A percentile compares a stretch with the other conserved stretches of the same genome.
phyloP scores from a whole-genome alignment of 345 rosid genomes.

The Lepidium aucheri region DNA sequence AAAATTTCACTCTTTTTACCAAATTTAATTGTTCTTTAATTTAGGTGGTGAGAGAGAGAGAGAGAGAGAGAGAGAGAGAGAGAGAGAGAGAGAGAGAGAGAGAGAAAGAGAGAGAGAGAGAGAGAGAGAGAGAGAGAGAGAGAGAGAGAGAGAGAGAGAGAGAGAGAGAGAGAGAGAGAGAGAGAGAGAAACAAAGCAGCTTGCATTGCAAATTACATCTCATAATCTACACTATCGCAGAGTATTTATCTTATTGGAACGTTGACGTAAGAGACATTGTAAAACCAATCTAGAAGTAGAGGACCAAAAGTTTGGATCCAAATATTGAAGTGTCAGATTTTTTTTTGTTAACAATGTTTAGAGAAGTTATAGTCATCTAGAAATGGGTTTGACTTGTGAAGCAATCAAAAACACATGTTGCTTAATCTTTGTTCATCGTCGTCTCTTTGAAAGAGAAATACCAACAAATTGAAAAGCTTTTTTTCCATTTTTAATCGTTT shows the following conservation, averaged over 20 bases:
- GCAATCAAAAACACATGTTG: conserved; percentile 20
- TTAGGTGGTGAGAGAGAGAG: conserved; percentile 1
- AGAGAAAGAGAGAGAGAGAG: too few relatives aligned
- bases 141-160: too few relatives aligned
- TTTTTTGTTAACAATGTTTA: not conserved
- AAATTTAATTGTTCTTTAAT: not conserved
- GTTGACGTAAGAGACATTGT: not conserved
- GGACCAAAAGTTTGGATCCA: not conserved
- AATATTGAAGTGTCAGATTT: not conserved
- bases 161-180: too few relatives aligned
- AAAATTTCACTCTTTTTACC: not conserved
- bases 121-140: too few relatives aligned
- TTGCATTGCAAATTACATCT: conserved; percentile 25
- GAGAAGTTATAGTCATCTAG: conserved; percentile 23
- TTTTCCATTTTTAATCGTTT: not conserved
- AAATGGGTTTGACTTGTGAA: not conserved
- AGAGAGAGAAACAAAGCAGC: not conserved
- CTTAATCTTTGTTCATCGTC: conserved; percentile 16
- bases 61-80: too few relatives aligned
- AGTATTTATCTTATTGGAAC: not conserved
- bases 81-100: too few relatives aligned
- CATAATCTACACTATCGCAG: not conserved
- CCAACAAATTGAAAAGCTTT: conserved; percentile 13
- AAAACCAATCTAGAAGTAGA: not conserved
- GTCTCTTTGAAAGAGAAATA: conserved; percentile 9